Evolutionary conservation across 371 early-diverging fungal genomes (phyloP).

Genomic region (Mortierella sp.): DNA sequence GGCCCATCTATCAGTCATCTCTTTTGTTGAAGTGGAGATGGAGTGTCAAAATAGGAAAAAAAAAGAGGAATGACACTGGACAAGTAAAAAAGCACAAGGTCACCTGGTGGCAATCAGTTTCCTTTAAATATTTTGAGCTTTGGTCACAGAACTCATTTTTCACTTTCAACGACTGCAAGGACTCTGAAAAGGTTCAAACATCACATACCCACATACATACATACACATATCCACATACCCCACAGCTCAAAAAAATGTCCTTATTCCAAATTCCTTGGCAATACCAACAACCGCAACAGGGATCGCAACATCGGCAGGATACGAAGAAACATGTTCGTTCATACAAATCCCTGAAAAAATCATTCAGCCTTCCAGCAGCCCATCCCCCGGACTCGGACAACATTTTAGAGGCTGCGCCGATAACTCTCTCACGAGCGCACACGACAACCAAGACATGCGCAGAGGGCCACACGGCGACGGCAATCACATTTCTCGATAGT

Average conservation of each 20-base stretch:
- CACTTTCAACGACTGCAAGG: background rate
- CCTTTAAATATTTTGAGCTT: no score
- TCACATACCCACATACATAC: no score
- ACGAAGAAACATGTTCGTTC: background rate
- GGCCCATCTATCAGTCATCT: no score
- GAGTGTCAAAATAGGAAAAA: no score
- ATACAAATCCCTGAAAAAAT: constrained; percentile 2
- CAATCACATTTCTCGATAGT: no score
- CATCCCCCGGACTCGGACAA: background rate
- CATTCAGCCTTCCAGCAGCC: constrained; percentile 21
- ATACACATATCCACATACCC: background rate
- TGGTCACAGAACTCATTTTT: no score
- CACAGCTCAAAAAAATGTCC: background rate
- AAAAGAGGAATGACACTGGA: background rate
- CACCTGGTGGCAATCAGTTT: background rate
- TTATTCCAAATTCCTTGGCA: background rate
- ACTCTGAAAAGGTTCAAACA: no score
- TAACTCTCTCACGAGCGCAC: constrained; percentile 15
- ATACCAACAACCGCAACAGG: constrained; percentile 3
- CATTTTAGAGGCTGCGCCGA: constrained; percentile 13
- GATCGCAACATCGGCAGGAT: background rate
- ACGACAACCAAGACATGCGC: constrained; percentile 4
- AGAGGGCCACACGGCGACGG: background rate
- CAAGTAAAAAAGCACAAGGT: background rate
- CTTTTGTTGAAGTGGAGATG: no score